Conservation (phyloP, 495 filamentous ascomycete genomes). For the Evernia prunastri region DNA sequence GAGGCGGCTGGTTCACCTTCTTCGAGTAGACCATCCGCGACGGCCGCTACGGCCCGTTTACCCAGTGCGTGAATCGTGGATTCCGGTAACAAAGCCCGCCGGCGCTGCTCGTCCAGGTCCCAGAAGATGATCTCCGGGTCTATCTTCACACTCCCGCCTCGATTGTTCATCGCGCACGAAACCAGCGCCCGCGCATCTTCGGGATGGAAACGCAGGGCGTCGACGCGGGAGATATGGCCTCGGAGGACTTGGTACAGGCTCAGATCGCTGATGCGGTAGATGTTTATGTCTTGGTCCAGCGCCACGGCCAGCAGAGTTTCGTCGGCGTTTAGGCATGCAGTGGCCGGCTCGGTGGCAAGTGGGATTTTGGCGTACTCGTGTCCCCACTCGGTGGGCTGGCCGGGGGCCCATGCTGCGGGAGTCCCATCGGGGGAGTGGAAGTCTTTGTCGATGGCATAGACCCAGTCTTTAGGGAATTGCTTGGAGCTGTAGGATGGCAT, state of each 20-base stretch:
- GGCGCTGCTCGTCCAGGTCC: conserved; percentile 6
- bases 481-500: background rate
- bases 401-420: conserved; percentile 7
- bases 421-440: conserved; percentile 1
- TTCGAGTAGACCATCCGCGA: background rate
- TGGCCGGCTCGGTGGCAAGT: background rate
- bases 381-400: conserved; percentile 3
- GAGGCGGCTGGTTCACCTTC: too few species aligned
- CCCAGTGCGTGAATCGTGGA: background rate
- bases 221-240: conserved; percentile 10
- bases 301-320: conserved; percentile 1
- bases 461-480: conserved; percentile 3
- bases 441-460: conserved; percentile 4
- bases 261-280: conserved; percentile 1
- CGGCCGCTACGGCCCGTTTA: background rate
- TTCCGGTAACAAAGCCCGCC: background rate
- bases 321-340: conserved; percentile 8
- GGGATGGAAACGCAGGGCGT: conserved; percentile 7
- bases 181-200: background rate
- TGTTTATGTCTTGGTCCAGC: background rate
- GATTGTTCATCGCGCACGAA: conserved; percentile 8
- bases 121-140: conserved; percentile 12
- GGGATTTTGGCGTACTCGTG: conserved; percentile 1
- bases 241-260: background rate
- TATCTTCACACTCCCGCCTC: background rate